Percentiles rank a stretch among this genome's conserved stretches.
Conservation (phyloP, 192 early-diverging fungal genomes). For the Chytriomyces sp. region DNA sequence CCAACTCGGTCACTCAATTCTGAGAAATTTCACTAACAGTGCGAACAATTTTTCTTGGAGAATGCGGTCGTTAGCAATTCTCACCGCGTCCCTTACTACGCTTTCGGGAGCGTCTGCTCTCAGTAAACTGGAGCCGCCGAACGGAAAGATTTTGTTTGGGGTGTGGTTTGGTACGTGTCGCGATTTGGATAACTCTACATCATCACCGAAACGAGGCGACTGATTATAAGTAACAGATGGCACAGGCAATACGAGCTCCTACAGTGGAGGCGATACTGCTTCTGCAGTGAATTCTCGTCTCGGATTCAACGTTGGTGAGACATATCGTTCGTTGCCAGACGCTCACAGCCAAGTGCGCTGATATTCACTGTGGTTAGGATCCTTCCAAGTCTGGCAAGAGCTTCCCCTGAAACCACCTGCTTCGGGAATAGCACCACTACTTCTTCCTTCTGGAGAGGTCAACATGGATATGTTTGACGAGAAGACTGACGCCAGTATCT, state of each 20-base stretch:
- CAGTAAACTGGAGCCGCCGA: slow-evolving; percentile 21
- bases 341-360: background rate
- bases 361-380: background rate
- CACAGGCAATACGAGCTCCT: background rate
- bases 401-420: background rate
- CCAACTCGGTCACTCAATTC: no score
- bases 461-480: slow-evolving; percentile 29
- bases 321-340: background rate
- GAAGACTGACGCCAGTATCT: slow-evolving; percentile 19
- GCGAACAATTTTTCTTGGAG: no score
- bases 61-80: no score
- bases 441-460: background rate
- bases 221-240: background rate
- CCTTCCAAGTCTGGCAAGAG: slow-evolving; percentile 21
- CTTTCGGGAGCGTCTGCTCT: no score
- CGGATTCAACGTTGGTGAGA: slow-evolving; percentile 22
- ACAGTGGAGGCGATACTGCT: slow-evolving; percentile 9
- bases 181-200: background rate
- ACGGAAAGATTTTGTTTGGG: slow-evolving; percentile 24
- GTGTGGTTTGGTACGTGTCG: slow-evolving; percentile 22
- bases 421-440: background rate
- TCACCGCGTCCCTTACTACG: no score
- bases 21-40: no score
- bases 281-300: slow-evolving; percentile 9
- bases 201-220: no score